Base-by-base conservation (phyloP, 345 rosid genomes). In the Odontarrhena argentea region DNA sequence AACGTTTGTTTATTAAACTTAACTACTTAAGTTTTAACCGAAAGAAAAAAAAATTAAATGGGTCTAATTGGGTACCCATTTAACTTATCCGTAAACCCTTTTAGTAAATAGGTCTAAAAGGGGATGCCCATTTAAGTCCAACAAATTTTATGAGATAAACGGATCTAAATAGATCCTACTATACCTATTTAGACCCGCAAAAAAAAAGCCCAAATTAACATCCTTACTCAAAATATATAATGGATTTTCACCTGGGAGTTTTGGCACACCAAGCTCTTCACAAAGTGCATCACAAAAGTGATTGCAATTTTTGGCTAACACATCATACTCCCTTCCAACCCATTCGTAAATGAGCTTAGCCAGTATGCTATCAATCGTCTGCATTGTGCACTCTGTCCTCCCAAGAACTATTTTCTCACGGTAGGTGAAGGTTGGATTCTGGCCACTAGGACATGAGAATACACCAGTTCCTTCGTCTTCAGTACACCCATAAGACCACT, bases 401-500 rank as follows among this genome's bases (percentile, higher is more conserved):
- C 97, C 99, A 30, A 94, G 90, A 42, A 86, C 78, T 51, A 94
- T 73, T 52, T 76, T 60, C 80, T 94, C 97, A 55, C 90, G 89
- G 55, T 83, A 89, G 6, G 93, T 80, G 66, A 88, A 94, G 96
- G 87, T 87, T 1, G 95, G 93, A 71, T 94, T 94, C 77, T 79
- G 82, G 70, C 87, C 80, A 57, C 88, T 79, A 13, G 96, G 93
- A 78, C 91, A 94, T 54, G 83, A 81, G 70, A 91, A 94, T 50
- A 88, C 97, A 59, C 99, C 99, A 65, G 88, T 83, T 67, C 99
- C 99, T 46, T 85, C 85, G 18, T 91, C 96, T 32, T 32, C 35
- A 47, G 96, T 88, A 68, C 81, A 94, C 48, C 99, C 99, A 57
- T 86, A 91, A 72, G 97, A 94, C 96, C 97, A 94, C 71, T 94